Conservation (phyloP, 1,284 basidiomycete species). For the Bjerkandera adusta region DNA sequence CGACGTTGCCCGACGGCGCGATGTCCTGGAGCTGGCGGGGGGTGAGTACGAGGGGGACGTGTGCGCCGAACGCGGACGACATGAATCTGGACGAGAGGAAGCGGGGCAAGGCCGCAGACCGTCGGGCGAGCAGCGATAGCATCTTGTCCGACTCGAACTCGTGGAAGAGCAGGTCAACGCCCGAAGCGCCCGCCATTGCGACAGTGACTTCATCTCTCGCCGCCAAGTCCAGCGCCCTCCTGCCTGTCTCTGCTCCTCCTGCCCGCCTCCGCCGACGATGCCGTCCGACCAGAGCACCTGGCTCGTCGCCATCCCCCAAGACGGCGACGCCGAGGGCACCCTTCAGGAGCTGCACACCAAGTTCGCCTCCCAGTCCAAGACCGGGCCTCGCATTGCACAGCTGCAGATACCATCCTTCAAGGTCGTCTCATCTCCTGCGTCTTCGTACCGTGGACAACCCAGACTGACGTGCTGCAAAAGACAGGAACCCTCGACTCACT, state of each 20-base stretch:
- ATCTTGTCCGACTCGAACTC: slow-evolving; percentile 10
- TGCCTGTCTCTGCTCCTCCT: background rate
- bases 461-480: slow-evolving; percentile 40
- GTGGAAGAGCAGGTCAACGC: background rate
- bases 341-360: slow-evolving; percentile 47
- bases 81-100: slow-evolving; percentile 15
- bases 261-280: slow-evolving; percentile 40
- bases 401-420: slow-evolving; percentile 77
- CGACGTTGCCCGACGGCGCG: slow-evolving; percentile 31
- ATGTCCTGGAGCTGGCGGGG: slow-evolving; percentile 46
- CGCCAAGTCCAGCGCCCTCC: slow-evolving; percentile 1
- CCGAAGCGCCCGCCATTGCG: slow-evolving; percentile 7
- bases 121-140: slow-evolving; percentile 14
- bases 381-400: slow-evolving; percentile 49
- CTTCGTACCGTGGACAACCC: background rate
- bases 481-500: slow-evolving; percentile 93
- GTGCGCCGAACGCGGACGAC: slow-evolving; percentile 23
- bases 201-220: slow-evolving; percentile 12
- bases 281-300: slow-evolving; percentile 86
- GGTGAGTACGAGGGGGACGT: slow-evolving; percentile 49
- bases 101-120: slow-evolving; percentile 12
- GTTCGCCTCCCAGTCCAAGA: slow-evolving; percentile 55
- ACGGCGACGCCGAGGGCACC: slow-evolving; percentile 72
- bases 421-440: slow-evolving; percentile 37
- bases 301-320: slow-evolving; percentile 72